Evolutionary conservation across 768 basidiomycete genomes (phyloP), one percentile per base, ranked within the genome.

Genomic region (Lentinula guzmanii): DNA sequence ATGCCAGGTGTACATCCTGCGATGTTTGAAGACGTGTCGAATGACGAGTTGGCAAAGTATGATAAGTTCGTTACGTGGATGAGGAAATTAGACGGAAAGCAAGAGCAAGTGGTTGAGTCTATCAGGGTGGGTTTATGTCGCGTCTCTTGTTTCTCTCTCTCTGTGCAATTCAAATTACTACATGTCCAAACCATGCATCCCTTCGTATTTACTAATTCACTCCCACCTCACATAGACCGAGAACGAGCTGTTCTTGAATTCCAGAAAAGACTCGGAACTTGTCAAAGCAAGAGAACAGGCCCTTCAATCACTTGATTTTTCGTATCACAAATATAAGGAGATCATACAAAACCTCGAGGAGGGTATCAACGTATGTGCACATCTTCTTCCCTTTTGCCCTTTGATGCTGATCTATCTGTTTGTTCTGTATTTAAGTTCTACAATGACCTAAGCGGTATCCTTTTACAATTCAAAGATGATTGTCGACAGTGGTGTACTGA

Each of bases 311-410:
- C 83, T 96, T 46, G 93, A 96, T 64, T 72, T 88, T 10, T 91
- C 95, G 0, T 91, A 91, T 72, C 87, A 87, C 74, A 93, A 93
- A 68, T 97, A 94, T 72, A 79, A 82, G 58, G 95, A 98, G 70
- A 90, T 97, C 13, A 79, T 78, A 2, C 82, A 83, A 54, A 95
- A 98, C 72, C 76, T 97, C 5, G 87, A 91, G 43, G 96, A 98
- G 70, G 95, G 95, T 5, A 79, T 90, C 67, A 89, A 92, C 77
- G 93, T 89, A 65, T 13, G 74, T 31, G 35, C 48, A 46, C 46
- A 61, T 11, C 31, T 45, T 35, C 18, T 46, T 24, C n/a, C 5
- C 21, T 42, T 37, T 35, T 24, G 2, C 21, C 21, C 21, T 46
- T 11, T 48, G 8, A 9, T 48, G 16, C 21, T 48, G 28, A 31